These are phyloP conservation scores for Pulveroboletus sp. DNA, from an alignment of 768 basidiomycete species.

Conservation along the genomic window DNA sequence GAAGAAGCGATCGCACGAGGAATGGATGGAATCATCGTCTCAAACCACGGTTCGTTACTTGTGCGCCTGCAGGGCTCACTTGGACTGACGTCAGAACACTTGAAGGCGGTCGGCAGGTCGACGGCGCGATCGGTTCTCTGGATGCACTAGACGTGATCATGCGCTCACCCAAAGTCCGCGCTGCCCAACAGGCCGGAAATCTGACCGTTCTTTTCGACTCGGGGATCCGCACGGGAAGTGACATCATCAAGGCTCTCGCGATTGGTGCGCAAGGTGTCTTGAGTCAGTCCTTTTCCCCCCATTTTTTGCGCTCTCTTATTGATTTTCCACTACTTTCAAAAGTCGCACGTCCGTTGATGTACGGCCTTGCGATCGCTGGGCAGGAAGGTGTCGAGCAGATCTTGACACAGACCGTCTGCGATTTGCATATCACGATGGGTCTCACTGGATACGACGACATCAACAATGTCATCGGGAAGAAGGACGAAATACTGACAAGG, in stretches of 20 bases:
- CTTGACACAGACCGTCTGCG: constrained; percentile 60
- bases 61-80: background rate
- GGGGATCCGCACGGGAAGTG: constrained; percentile 78
- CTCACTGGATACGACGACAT: constrained; percentile 55
- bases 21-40: constrained; percentile 44
- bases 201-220: constrained; percentile 65
- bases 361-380: constrained; percentile 65
- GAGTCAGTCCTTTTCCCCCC: constrained; percentile 38
- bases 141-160: constrained; percentile 68
- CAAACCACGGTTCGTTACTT: constrained; percentile 33
- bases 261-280: constrained; percentile 81
- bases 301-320: background rate
- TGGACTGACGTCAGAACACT: background rate
- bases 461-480: constrained; percentile 59
- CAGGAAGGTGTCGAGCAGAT: constrained; percentile 75
- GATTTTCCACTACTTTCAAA: background rate
- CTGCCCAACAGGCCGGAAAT: constrained; percentile 55
- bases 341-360: constrained; percentile 76
- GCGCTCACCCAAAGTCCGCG: constrained; percentile 52
- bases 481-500: constrained; percentile 24
- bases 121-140: constrained; percentile 74
- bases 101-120: constrained; percentile 69
- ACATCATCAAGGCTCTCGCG: constrained; percentile 81
- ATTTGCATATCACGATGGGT: constrained; percentile 61
- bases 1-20: constrained; percentile 42